Evolutionary conservation across 768 basidiomycete species (phyloP), one percentile per base, ranked within the genome.

Genomic region (Podaxis sp.): DNA sequence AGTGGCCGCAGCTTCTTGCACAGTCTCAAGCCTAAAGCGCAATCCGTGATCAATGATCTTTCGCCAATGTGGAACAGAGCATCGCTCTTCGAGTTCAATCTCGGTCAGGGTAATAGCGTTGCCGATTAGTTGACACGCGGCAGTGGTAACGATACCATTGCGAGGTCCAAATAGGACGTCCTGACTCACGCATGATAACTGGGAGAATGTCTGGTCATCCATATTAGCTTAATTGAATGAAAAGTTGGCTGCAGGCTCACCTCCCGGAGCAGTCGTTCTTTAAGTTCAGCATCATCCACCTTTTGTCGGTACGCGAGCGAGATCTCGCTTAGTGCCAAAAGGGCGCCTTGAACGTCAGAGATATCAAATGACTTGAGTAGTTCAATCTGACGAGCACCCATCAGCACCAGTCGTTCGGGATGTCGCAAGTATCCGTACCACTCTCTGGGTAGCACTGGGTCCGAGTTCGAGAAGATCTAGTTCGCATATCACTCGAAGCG

Each of bases 1-100:
- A 25, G 71, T 73, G 12, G 93, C 89, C 37, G 89, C 92, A 7
- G 88, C 86, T 66, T 91, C 86, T 74, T 96, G 96, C 2, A 91
- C 91, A 15, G 73, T 68, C 1, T 71, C 67, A 50, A 76, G 83
- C 63, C 86, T 79, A 70, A 92, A 87, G 73, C 88, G 90, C 63
- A 96, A 76, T 17, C 88, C 85, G 59, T 82, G 76, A 68, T 94
- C 88, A 41, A 95, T 74, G 46, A 96, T 75, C 46, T 80, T 77
- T 58, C 79, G 77, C 93, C 93, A 96, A 63, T 80, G 74, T 3
- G 85, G 82, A 15, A 83, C 79, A 41, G 78, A 74, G 12, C 83
- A 77, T 46, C 70, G 68, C 24, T 76, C 65, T 55, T 76, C 69
- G 13, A 76, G 64, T n/a, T 75, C 73, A 60, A 83, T 77, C 66